Evolutionary conservation across 2,329 filamentous ascomycete genomes (phyloP), one percentile per base, ranked within the genome.

Genomic region (Bisporella sp.): DNA sequence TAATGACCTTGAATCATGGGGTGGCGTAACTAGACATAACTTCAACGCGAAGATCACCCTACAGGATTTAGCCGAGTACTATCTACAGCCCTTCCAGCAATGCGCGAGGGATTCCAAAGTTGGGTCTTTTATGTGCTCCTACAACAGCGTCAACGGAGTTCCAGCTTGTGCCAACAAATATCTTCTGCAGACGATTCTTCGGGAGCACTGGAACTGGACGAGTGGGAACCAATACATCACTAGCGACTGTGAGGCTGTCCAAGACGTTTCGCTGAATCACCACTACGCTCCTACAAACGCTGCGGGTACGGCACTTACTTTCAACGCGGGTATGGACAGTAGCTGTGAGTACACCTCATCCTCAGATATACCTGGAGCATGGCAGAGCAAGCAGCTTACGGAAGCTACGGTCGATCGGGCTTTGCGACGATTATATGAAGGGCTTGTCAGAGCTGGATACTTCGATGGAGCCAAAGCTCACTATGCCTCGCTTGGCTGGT

Each of bases 51-150:
- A 73, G 9, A 76, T 84, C 51, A 70, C 72, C 7, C 68, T 72
- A 45, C 83, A 86, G 57, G 84, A 88, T 53, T 67, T 87, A 4
- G 73, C 76, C 0, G 83, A 86, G 58, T 87, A 86, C 66, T 87
- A 84, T 59, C 71, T 84, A 40, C 81, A 79, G 1, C 75, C 81
- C 0, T 87, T 87, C 67, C 71, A 83, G 59, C 74, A 74, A 62
- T 85, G 82, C 63, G 79, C 75, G 42, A 71, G 76, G 8, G 78
- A 82, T 59, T 73, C 75, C 4, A 72, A 74, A 43, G 76, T 77
- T 4, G 71, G 73, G 12, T 82, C 80, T 33, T 70, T 83, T 55
- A 82, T 82, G 79, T 82, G 78, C 58, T 75, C 74, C 0, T 82
- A 83, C 62, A 82, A 87, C 55, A 69, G 80, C 0, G 71, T 87